Percentiles rank a stretch among this genome's conserved stretches.
Conservation (phyloP, 1,139 yeast genomes). For the Yamadazyma buinensis region DNA sequence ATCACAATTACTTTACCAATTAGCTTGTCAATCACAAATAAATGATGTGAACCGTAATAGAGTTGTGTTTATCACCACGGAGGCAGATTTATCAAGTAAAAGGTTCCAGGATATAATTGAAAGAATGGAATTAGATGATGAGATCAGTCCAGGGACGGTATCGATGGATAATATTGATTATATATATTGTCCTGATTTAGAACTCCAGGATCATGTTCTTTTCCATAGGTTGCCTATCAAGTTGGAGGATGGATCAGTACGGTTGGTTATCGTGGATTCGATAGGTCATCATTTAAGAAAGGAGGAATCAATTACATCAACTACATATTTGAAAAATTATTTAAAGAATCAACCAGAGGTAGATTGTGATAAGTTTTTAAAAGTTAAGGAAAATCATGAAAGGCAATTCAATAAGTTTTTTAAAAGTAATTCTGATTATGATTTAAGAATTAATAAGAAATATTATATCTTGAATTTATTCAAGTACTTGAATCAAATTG, state of each 20-base stretch:
- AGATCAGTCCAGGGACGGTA: conserved; percentile 16
- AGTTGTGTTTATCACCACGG: conserved; percentile 74
- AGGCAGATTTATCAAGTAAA: conserved; percentile 64
- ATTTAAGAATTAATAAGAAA: conserved; percentile 31
- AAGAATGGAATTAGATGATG: conserved; percentile 7
- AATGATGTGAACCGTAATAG: conserved; percentile 15
- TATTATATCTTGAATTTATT: conserved; percentile 45
- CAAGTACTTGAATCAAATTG: conserved; percentile 47
- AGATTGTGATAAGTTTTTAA: conserved; percentile 10
- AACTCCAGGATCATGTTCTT: conserved; percentile 70
- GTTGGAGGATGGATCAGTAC: conserved; percentile 33
- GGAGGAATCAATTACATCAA: conserved; percentile 45
- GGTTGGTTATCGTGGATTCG: conserved; percentile 71
- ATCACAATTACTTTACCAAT: conserved; percentile 68
- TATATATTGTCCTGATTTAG: conserved; percentile 64
- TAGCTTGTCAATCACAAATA: conserved; percentile 56
- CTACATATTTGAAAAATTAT: conserved; percentile 21
- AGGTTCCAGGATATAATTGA: conserved; percentile 38
- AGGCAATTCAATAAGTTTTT: conserved; percentile 24
- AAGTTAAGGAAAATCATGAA: conserved; percentile 24
- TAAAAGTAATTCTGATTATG: conserved; percentile 25
- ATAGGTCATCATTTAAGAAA: conserved; percentile 83
- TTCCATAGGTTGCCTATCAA: conserved; percentile 66
- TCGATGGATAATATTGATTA: conserved; percentile 53
- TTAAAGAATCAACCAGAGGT: conserved; percentile 21